A percentile compares a stretch with the other conserved stretches of the same genome.
phyloP scores from a whole-genome alignment of 805 yeast genomes.

The Starmerella davenportii region DNA sequence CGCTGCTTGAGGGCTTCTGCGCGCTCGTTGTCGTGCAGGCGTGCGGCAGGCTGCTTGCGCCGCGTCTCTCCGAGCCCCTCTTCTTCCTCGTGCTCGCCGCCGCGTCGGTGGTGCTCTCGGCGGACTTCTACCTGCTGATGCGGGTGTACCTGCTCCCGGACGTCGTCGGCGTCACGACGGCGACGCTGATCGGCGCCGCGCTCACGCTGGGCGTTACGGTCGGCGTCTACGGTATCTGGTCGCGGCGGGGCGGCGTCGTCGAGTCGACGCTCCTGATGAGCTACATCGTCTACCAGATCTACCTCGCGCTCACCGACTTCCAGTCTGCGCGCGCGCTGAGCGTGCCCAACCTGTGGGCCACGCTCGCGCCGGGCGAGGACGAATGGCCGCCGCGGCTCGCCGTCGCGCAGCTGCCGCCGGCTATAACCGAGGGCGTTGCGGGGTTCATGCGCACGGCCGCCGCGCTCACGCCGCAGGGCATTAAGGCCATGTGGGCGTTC shows the following conservation, averaged over 20 bases:
- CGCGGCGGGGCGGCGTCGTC: conserved; percentile 73
- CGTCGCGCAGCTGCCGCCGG: conserved; percentile 24
- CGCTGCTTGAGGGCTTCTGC: conserved; percentile 84
- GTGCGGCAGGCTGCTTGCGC: conserved; percentile 61
- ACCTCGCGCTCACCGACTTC: conserved; percentile 80
- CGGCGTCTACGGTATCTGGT: conserved; percentile 67
- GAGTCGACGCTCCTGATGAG: conserved; percentile 77
- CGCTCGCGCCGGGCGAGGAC: background rate
- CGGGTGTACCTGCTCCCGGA: conserved; percentile 61
- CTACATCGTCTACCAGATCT: conserved; percentile 80
- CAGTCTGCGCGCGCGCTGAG: conserved; percentile 22
- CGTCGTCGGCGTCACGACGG: conserved; percentile 49
- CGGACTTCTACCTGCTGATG: conserved; percentile 59
- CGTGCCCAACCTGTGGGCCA: background rate
- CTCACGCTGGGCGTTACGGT: conserved; percentile 57
- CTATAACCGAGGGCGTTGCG: conserved; percentile 24
- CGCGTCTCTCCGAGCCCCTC: conserved; percentile 62
- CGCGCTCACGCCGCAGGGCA: conserved; percentile 25
- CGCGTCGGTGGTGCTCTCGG: conserved; percentile 59
- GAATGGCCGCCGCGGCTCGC: conserved; percentile 1
- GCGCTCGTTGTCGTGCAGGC: conserved; percentile 83
- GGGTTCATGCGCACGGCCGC: conserved; percentile 24
- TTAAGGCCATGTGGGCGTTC: conserved; percentile 28
- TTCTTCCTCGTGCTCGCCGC: conserved; percentile 52
- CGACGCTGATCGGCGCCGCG: conserved; percentile 72